Conservation (phyloP, 441 rosid species). For the Adansonia gregorii region DNA sequence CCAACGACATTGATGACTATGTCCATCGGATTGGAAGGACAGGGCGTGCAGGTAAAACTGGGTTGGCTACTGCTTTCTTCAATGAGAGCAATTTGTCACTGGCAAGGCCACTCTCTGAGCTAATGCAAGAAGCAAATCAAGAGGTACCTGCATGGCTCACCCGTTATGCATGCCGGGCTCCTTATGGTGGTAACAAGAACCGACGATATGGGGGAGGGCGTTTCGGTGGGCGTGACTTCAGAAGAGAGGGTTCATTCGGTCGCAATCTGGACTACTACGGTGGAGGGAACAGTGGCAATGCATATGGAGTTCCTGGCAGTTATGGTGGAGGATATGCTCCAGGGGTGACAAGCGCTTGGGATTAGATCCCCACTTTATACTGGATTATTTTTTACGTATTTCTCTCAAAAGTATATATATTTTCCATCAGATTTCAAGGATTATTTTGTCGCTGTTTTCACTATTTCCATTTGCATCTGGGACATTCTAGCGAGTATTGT, state of each 20-base stretch:
- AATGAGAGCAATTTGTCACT: conserved; percentile 71
- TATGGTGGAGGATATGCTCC: conserved; percentile 48
- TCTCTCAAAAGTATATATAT: conserved; percentile 11
- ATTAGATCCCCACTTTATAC: conserved; percentile 37
- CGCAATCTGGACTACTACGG: conserved; percentile 52
- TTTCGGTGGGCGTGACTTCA: conserved; percentile 72
- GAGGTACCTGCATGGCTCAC: conserved; percentile 93
- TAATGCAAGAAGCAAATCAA: conserved; percentile 95
- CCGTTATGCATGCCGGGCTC: conserved; percentile 59
- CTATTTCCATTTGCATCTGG: background rate
- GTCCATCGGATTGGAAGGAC: conserved; percentile 95
- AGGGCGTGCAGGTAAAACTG: conserved; percentile 91
- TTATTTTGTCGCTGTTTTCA: background rate
- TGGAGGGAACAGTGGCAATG: conserved; percentile 48
- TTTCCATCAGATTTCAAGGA: conserved; percentile 14
- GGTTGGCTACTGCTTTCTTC: conserved; percentile 94
- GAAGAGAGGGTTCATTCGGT: conserved; percentile 57
- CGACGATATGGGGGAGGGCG: conserved; percentile 80
- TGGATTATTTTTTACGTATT: background rate
- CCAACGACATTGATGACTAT: conserved; percentile 92
- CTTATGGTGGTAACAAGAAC: conserved; percentile 57
- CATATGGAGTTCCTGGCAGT: conserved; percentile 56
- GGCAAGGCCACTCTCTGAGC: conserved; percentile 69
- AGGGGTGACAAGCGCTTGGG: conserved; percentile 81
- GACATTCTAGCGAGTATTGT: background rate